phyloP scores from a whole-genome alignment of 2,329 filamentous ascomycete genomes.

The Pseudogymnoascus sp. region DNA sequence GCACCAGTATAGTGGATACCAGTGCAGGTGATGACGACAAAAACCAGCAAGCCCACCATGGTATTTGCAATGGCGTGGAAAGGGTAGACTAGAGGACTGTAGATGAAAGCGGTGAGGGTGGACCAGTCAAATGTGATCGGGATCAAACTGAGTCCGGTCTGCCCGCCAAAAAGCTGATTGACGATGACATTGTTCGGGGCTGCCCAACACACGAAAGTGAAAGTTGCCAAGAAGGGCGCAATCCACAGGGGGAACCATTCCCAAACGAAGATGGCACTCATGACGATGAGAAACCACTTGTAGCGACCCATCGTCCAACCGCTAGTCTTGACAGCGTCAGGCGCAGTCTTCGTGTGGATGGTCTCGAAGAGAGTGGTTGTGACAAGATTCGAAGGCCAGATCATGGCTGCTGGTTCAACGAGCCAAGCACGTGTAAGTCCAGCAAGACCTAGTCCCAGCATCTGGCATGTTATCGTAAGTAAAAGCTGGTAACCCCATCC shows the following conservation, averaged over 20 bases:
- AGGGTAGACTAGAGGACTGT: constrained; percentile 42
- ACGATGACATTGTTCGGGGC: constrained; percentile 56
- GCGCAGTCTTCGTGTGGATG: constrained; percentile 33
- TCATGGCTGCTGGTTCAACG: constrained; percentile 51
- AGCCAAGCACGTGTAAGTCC: constrained; percentile 52
- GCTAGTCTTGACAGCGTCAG: constrained; percentile 37
- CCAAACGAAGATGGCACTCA: constrained; percentile 37
- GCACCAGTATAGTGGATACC: constrained; percentile 56
- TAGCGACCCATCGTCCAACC: constrained; percentile 40
- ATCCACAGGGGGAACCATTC: constrained; percentile 51
- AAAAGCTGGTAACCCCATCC: constrained; percentile 51
- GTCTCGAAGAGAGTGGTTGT: constrained; percentile 40
- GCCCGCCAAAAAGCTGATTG: constrained; percentile 64
- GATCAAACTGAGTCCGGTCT: constrained; percentile 55
- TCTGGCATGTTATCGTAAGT: constrained; percentile 51
- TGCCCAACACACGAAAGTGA: constrained; percentile 65
- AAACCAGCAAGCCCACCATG: constrained; percentile 43
- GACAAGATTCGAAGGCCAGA: constrained; percentile 51
- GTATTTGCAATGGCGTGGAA: constrained; percentile 49
- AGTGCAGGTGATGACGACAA: constrained; percentile 51
- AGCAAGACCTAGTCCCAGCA: constrained; percentile 56
- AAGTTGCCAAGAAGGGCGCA: constrained; percentile 60
- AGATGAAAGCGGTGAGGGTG: constrained; percentile 58
- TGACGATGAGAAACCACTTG: constrained; percentile 38
- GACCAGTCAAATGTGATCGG: constrained; percentile 71